Conservation (phyloP, 129 eudicot species). For the Oenanthe sinensis region DNA sequence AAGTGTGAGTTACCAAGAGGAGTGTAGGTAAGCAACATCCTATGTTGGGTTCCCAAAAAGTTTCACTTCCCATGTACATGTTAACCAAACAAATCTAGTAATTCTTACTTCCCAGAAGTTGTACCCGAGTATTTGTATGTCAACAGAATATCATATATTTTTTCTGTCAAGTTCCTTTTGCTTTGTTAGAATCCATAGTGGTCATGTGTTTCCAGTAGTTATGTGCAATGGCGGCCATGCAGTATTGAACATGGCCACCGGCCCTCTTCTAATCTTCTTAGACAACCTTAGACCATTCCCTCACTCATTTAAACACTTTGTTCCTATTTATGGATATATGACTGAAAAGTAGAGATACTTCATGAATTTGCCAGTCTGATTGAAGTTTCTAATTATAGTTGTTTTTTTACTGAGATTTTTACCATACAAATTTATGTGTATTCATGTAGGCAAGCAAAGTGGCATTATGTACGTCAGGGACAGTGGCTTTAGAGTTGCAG, state of each 20-base stretch:
- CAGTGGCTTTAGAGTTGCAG: conserved; percentile 89
- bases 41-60: neutral
- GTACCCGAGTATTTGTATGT: neutral
- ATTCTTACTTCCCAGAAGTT: neutral
- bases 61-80: neutral
- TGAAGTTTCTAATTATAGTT: neutral
- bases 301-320: neutral
- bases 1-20: neutral
- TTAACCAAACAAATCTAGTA: neutral
- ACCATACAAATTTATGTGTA: neutral
- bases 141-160: neutral
- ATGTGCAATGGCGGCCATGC: neutral
- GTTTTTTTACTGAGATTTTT: neutral
- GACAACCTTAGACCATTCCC: neutral
- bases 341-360: neutral
- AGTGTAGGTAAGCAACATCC: neutral
- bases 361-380: neutral
- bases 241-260: neutral
- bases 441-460: conserved; percentile 68
- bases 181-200: neutral
- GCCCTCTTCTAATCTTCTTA: neutral
- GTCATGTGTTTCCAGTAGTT: neutral
- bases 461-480: conserved; percentile 93
- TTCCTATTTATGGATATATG: neutral
- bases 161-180: neutral